phyloP scores from a whole-genome alignment of 164 flowering plant species.

The Annona cherimola region DNA sequence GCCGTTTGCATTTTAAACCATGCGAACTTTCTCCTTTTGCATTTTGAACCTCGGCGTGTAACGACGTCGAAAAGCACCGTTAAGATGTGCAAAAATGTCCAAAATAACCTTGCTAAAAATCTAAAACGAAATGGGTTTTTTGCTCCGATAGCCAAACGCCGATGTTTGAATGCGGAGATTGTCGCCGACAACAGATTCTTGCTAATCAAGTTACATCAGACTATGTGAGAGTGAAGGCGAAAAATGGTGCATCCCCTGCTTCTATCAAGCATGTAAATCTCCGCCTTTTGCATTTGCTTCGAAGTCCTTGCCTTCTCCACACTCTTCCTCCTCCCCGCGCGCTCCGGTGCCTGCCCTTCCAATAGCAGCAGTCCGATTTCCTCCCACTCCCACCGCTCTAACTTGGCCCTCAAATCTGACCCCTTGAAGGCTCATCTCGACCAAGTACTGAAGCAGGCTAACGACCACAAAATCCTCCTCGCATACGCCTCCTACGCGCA shows the following conservation, averaged over 20 bases:
- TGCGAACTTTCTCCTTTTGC: too few species aligned
- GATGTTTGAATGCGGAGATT: too few species aligned
- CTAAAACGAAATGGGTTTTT: too few species aligned
- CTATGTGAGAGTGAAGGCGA: too few species aligned
- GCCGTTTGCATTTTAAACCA: too few species aligned
- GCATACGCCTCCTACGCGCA: slow-evolving; percentile 25
- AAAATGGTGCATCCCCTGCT: background rate
- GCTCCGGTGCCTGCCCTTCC: background rate
- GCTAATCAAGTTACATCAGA: too few species aligned
- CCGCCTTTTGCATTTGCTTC: background rate
- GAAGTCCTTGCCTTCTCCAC: background rate
- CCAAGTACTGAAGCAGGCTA: slow-evolving; percentile 10
- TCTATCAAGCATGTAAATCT: background rate
- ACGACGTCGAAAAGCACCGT: too few species aligned
- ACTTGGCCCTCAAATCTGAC: slow-evolving; percentile 14
- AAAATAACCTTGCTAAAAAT: too few species aligned
- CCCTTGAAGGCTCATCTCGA: slow-evolving; percentile 15
- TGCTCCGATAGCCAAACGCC: too few species aligned
- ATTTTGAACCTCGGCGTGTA: too few species aligned
- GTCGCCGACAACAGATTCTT: too few species aligned
- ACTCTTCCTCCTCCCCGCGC: background rate
- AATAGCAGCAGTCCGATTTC: slow-evolving; percentile 1
- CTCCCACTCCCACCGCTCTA: slow-evolving; percentile 5
- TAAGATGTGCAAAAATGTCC: too few species aligned
- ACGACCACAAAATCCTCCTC: slow-evolving; percentile 11